These are phyloP conservation scores for Yamadazyma buinensis DNA, from an alignment of 1,139 yeast species.

Conservation along the genomic window DNA sequence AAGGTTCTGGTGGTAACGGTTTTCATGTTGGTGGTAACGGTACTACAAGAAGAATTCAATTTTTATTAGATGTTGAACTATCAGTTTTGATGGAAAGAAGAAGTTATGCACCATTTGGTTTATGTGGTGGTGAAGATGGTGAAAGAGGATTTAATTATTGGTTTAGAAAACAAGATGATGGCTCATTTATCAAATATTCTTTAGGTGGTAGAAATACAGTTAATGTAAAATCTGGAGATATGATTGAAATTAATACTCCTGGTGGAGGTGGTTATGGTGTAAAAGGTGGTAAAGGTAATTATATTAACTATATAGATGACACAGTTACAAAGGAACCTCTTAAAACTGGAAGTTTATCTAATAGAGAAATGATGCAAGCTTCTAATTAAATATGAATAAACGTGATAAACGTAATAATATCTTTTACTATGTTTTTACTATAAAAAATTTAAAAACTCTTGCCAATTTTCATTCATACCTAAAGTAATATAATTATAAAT, in stretches of 20 bases:
- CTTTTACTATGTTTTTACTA: neutral
- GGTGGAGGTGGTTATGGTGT: slow-evolving; percentile 56
- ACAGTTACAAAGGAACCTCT: slow-evolving; percentile 19
- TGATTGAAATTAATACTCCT: slow-evolving; percentile 44
- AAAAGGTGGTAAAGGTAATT: slow-evolving; percentile 12
- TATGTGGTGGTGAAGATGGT: slow-evolving; percentile 40
- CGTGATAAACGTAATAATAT: neutral
- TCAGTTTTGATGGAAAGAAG: slow-evolving; percentile 20
- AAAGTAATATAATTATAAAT: slow-evolving; percentile 5
- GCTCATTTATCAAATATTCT: neutral
- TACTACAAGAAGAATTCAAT: slow-evolving; percentile 19
- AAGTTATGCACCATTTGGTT: slow-evolving; percentile 19
- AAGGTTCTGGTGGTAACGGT: slow-evolving; percentile 31
- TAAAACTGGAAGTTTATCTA: slow-evolving; percentile 30
- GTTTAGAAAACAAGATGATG: slow-evolving; percentile 41
- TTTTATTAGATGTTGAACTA: slow-evolving; percentile 16
- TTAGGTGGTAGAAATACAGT: slow-evolving; percentile 27
- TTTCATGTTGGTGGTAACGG: slow-evolving; percentile 32
- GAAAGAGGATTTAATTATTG: slow-evolving; percentile 57
- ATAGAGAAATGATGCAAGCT: slow-evolving; percentile 29
- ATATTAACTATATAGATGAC: neutral
- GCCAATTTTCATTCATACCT: slow-evolving; percentile 6
- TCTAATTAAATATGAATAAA: slow-evolving; percentile 29
- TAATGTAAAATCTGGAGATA: slow-evolving; percentile 32
- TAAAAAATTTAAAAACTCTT: slow-evolving; percentile 2